These are phyloP conservation scores for Cicer yamashitae DNA, from an alignment of 306 rosid species.

Conservation along the genomic window DNA sequence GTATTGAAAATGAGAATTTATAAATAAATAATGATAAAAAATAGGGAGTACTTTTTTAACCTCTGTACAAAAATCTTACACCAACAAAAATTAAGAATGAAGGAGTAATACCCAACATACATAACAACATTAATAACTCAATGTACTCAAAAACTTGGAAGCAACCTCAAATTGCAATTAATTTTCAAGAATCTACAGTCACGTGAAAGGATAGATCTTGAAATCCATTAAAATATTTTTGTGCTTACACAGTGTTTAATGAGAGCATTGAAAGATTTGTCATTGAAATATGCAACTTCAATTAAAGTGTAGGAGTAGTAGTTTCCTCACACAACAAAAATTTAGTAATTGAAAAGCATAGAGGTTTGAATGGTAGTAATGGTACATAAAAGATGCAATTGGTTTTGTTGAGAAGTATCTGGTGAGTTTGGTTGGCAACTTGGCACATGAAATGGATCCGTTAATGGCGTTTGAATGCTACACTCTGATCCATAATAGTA, in stretches of 20 bases:
- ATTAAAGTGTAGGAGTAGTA: constrained; percentile 43
- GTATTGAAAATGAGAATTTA: no score
- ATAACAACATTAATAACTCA: constrained; percentile 22
- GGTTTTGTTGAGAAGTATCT: constrained; percentile 51
- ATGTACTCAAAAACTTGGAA: constrained; percentile 22
- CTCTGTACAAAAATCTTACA: no score
- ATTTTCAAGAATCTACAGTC: constrained; percentile 45
- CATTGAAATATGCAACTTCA: constrained; percentile 44
- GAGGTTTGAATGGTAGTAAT: constrained; percentile 43
- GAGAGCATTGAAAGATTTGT: constrained; percentile 45
- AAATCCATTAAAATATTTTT: constrained; percentile 30
- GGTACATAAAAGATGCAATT: constrained; percentile 52
- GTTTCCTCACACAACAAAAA: not conserved
- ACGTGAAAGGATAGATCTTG: constrained; percentile 45
- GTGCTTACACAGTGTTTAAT: constrained; percentile 45
- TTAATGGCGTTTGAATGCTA: constrained; percentile 65
- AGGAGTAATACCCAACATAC: not conserved
- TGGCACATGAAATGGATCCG: constrained; percentile 66
- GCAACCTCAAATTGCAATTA: constrained; percentile 41
- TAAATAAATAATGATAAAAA: no score
- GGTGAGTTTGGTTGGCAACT: constrained; percentile 72
- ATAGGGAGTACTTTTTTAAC: no score
- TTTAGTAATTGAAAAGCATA: constrained; percentile 4
- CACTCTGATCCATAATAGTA: constrained; percentile 52
- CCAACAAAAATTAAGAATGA: not conserved